Conservation (phyloP, 345 rosid genomes). For the Moricandia moricandioides region DNA sequence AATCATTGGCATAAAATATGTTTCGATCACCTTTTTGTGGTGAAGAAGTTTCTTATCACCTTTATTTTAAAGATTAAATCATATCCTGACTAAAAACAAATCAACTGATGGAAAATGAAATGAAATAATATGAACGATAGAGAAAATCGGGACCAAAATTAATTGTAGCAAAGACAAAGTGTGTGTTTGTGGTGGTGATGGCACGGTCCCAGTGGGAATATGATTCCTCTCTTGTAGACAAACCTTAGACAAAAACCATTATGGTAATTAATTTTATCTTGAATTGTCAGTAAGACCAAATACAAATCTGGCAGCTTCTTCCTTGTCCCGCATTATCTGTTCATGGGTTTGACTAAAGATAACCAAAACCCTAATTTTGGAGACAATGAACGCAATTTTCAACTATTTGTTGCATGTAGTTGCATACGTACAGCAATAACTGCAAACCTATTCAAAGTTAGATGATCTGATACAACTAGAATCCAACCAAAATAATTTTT, state of each 20-base stretch:
- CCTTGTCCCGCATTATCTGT: conserved; percentile 14
- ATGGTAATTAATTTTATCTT: conserved; percentile 3
- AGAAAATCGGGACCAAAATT: conserved; percentile 20
- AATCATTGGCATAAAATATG: not conserved
- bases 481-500: not conserved
- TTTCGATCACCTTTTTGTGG: not conserved
- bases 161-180: conserved; percentile 25
- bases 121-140: not conserved
- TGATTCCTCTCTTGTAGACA: conserved; percentile 33
- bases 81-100: not conserved
- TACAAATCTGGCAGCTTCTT: conserved; percentile 22
- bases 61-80: not conserved
- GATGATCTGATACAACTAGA: conserved; percentile 7
- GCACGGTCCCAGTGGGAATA: conserved; percentile 15
- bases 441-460: not conserved
- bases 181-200: conserved; percentile 21
- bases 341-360: not conserved
- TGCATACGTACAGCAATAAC: not conserved
- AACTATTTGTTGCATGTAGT: conserved; percentile 4
- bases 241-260: conserved; percentile 29
- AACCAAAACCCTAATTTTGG: conserved; percentile 10
- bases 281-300: conserved; percentile 14
- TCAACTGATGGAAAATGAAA: conserved; percentile 11
- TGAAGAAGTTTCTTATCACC: not conserved
- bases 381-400: conserved; percentile 12